Evolutionary conservation across 495 filamentous ascomycete species (phyloP), one percentile per base, ranked within the genome.

Genomic region (Saxophila tyrrhenica): DNA sequence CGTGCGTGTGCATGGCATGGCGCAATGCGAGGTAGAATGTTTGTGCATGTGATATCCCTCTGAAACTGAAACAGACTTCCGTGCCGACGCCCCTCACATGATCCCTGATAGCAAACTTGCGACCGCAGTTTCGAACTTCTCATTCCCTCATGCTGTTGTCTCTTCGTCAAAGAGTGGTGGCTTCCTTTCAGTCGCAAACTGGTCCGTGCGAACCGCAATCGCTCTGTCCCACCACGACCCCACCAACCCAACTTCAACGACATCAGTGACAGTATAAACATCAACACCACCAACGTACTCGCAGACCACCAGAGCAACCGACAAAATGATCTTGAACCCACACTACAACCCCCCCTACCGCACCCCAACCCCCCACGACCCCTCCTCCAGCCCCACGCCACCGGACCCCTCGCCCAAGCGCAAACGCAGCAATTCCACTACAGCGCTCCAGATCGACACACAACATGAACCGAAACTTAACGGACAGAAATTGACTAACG

Each of bases 381-480:
- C 22, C 19, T 50, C n/a, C n/a, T n/a, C n/a, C n/a, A n/a, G n/a
- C n/a, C n/a, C n/a, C n/a, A n/a, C 39, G 39, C 44, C 55, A 39
- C 44, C 23, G 19, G 20, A 32, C 1, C 19, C 55, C 23, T 58
- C 55, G 19, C 55, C 55, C 13, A 58, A 58, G 24, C 49, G 55
- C 7, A 58, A 58, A 32, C 55, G 55, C 48, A 38, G 5, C 41
- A 9, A 5, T 44, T 44, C 41, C 16, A 38, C 22, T 17, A 22
- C 3, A 21, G 9, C 52, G 3, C 43, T 41, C 23, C 54, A 39
- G 19, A 25, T 21, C 17, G 21, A 21, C 19, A 44, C 41, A 3
- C 3, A 44, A 8, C 5, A 3, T 5, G 17, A 44, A 44, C 19
- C 19, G 7, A n/a, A 44, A 17, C n/a, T 17, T 17, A n/a, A 17